Base-by-base conservation (phyloP, 805 yeast species). In the Lachancea dasiensis region DNA sequence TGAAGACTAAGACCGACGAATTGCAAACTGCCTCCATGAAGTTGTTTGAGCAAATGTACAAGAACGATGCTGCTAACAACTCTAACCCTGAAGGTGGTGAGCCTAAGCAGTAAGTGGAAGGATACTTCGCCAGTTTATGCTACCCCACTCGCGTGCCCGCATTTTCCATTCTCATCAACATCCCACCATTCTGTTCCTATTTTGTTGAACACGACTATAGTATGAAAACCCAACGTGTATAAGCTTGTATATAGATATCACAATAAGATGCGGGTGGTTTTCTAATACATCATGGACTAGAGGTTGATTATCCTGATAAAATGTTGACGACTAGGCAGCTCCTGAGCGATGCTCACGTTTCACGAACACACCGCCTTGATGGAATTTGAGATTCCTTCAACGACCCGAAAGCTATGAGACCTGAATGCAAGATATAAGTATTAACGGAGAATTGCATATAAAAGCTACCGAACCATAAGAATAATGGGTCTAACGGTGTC, bases 11-110 rank as follows among this genome's bases (percentile, higher is more conserved):
- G 73, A 77, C 85, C 50, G 86, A 81, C 48, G 84, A 77, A 56
- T 69, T 83, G 62, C 89, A 83, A 68, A 75, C 69, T 55, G 73
- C 81, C 52, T 78, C 90, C 13, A 72, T 84, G 69, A 79, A 79
- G 64, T 73, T 83, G 50, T 82, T 84, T 60, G 86, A 80, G 67
- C 77, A 79, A 65, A 63, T 72, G 56, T 60, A 59, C 58, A 61
- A 61, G 56, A 58, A 60, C 52, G 49, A 51, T 41, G 34, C 49
- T 22, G 38, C 47, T 32, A 41, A 39, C 45, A 42, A 43, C 40
- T 21, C 35, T 15, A 42, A 41, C 40, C 32, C 34, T 20, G 44
- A 44, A 34, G 40, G 45, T 27, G 52, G 49, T 33, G 51, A 50
- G 38, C 44, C 51, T 31, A 49, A 47, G 44, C 50, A 46, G 42